A percentile compares a stretch with the other conserved stretches of the same genome.
Conservation (phyloP, 768 basidiomycete genomes). For the Leccinum variicolor region DNA sequence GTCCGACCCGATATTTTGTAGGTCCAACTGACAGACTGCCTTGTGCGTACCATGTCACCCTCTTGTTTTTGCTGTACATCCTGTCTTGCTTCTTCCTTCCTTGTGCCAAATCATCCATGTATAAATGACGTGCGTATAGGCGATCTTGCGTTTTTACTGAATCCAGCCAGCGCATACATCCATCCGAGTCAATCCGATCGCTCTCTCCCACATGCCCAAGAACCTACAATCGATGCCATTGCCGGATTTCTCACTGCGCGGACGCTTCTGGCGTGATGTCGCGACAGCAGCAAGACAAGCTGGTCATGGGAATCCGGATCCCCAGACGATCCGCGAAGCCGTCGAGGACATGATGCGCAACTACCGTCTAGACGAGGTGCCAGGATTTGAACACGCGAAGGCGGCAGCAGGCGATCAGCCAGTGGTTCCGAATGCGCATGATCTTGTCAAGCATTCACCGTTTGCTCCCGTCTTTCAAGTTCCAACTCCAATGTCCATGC, state of each 20-base stretch:
- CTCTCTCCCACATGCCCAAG: neutral
- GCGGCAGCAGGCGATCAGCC: neutral
- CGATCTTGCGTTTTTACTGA: neutral
- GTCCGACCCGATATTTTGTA: conserved; percentile 13
- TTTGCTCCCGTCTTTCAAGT: conserved; percentile 20
- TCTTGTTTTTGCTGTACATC: neutral
- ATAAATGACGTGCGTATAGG: conserved; percentile 3
- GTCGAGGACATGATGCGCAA: conserved; percentile 24
- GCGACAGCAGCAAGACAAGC: conserved; percentile 8
- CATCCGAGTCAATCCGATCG: conserved; percentile 3
- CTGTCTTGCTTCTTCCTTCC: neutral
- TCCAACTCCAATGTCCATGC: neutral
- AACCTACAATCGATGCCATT: conserved; percentile 10
- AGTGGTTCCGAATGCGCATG: conserved; percentile 6
- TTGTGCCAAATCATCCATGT: conserved; percentile 4
- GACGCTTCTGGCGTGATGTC: conserved; percentile 27
- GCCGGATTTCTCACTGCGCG: conserved; percentile 7
- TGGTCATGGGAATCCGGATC: conserved; percentile 3
- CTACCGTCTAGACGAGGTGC: conserved; percentile 19
- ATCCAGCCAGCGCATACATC: neutral
- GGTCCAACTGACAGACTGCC: conserved; percentile 15
- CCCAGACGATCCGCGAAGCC: conserved; percentile 16
- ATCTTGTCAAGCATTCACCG: conserved; percentile 15
- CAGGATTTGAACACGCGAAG: conserved; percentile 8
- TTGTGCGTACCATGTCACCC: neutral